These are phyloP conservation scores for Aspergillaceae sp. DNA, from an alignment of 2,329 filamentous ascomycete genomes.

Conservation along the genomic window DNA sequence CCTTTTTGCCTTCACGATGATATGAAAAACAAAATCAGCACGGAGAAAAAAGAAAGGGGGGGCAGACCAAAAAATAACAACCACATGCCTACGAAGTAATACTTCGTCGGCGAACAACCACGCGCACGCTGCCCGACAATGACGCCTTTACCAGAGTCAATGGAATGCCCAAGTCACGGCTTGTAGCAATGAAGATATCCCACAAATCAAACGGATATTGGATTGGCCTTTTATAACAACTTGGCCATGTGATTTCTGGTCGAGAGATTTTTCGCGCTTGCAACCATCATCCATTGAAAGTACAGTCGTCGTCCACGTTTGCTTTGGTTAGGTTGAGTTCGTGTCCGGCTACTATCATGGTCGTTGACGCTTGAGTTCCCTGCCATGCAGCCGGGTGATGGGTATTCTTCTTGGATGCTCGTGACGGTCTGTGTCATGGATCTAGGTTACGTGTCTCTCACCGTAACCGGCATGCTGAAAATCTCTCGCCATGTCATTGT, in stretches of 20 bases:
- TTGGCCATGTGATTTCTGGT: conserved; percentile 26
- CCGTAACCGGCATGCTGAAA: not conserved
- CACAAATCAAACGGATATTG: conserved; percentile 12
- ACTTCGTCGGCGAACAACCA: conserved; percentile 1
- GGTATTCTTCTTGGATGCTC: no score
- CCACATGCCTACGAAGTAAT: conserved; percentile 1
- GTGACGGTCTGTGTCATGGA: no score
- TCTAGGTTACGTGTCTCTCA: not conserved
- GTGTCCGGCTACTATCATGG: conserved; percentile 15
- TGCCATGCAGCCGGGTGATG: conserved; percentile 4
- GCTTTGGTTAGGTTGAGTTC: conserved; percentile 27
- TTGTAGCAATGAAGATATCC: conserved; percentile 36
- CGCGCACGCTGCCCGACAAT: not conserved
- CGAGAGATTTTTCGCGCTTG: conserved; percentile 6
- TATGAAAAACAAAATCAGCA: conserved; percentile 9
- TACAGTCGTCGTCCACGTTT: conserved; percentile 2
- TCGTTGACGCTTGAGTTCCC: conserved; percentile 33
- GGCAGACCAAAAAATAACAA: conserved; percentile 1
- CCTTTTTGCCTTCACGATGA: conserved; percentile 4
- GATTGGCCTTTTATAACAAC: conserved; percentile 31
- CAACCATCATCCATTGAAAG: conserved; percentile 5
- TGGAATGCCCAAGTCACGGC: conserved; percentile 28
- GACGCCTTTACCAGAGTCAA: conserved; percentile 20
- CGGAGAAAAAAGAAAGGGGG: not conserved
- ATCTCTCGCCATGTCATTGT: not conserved